A percentile compares a stretch with the other conserved stretches of the same genome.
Conservation (phyloP, 2,329 filamentous ascomycete species). For the Aspergillus unguis region DNA sequence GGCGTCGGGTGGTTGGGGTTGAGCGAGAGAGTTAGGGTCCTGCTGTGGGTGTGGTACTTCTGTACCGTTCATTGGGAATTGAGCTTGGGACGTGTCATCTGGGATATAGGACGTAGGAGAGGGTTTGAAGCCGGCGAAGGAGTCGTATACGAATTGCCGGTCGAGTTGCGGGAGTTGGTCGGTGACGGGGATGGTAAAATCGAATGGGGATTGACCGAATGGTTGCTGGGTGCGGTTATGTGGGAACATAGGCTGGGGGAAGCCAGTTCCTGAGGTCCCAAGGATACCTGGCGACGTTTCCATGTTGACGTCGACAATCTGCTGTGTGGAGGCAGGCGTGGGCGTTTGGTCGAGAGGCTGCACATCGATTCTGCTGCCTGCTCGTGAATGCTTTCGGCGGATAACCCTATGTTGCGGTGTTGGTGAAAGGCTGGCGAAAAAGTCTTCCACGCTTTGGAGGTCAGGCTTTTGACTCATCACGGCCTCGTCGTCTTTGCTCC, state of each 20-base stretch:
- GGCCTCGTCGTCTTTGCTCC: conserved; percentile 78
- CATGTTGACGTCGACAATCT: conserved; percentile 28
- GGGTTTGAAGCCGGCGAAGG: conserved; percentile 59
- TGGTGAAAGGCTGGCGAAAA: conserved; percentile 77
- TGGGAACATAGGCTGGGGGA: conserved; percentile 36
- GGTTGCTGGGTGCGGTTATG: conserved; percentile 24
- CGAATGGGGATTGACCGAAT: conserved; percentile 35
- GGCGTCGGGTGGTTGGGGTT: background rate
- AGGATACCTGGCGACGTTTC: conserved; percentile 28
- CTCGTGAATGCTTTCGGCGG: conserved; percentile 40
- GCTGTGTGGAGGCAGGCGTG: conserved; percentile 15
- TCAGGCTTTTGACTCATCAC: conserved; percentile 85
- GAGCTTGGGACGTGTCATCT: conserved; percentile 23
- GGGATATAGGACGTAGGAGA: conserved; percentile 28
- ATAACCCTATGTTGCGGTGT: conserved; percentile 47
- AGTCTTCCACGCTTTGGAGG: conserved; percentile 91
- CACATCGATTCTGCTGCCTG: conserved; percentile 27
- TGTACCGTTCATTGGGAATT: conserved; percentile 27
- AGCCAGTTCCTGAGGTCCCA: conserved; percentile 31
- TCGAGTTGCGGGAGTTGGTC: conserved; percentile 65
- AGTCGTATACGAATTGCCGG: conserved; percentile 71
- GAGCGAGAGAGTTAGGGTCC: conserved; percentile 18
- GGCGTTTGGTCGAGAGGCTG: conserved; percentile 27
- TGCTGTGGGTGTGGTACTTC: conserved; percentile 16
- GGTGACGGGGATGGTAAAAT: conserved; percentile 36